Evolutionary conservation across 148 eudicot genomes (phyloP).

Genomic region (Chenopodium formosanum): DNA sequence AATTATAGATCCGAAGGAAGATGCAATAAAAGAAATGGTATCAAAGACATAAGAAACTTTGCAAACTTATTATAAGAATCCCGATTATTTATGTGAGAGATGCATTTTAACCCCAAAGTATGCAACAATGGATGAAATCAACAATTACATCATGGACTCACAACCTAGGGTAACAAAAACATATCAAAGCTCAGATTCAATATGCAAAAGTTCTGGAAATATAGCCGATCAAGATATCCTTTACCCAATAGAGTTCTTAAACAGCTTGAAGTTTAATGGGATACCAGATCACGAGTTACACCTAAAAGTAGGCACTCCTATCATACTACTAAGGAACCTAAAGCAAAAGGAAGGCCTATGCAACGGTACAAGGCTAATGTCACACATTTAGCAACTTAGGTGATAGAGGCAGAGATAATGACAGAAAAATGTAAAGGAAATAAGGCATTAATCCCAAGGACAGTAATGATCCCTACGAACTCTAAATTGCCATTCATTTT

Average conservation of each 20-base stretch:
- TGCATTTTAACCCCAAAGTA: too few relatives aligned
- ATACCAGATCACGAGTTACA: background rate
- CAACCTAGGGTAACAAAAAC: background rate
- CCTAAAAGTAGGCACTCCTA: background rate
- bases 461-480: background rate
- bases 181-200: background rate
- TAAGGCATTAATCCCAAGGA: background rate
- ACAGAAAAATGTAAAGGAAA: too few relatives aligned
- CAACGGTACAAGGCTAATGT: constrained; percentile 2
- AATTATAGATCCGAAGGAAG: background rate
- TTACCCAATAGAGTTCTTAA: background rate
- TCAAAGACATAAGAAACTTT: background rate
- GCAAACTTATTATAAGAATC: background rate
- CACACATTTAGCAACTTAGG: background rate
- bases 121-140: background rate
- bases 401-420: background rate
- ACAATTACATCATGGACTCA: background rate
- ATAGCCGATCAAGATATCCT: background rate
- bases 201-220: background rate
- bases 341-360: background rate
- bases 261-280: background rate
- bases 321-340: background rate
- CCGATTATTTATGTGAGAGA: too few relatives aligned
- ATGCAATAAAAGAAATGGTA: background rate
- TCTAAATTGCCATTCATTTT: background rate